These are phyloP conservation scores for Trichocladium antarcticum DNA, from an alignment of 495 filamentous ascomycete genomes.

Conservation along the genomic window DNA sequence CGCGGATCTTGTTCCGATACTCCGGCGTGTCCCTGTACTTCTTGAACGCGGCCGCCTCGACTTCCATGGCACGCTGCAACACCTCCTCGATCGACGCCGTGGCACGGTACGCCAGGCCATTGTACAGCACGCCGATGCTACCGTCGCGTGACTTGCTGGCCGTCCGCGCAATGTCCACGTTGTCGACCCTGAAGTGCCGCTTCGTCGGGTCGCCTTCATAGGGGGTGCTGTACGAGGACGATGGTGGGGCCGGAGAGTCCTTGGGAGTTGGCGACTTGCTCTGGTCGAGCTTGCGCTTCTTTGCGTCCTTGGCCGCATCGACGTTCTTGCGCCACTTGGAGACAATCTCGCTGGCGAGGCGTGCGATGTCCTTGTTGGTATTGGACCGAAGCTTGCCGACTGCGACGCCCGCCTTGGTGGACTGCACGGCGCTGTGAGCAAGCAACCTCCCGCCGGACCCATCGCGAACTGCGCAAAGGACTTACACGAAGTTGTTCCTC, in stretches of 20 bases:
- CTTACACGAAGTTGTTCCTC: conserved; percentile 72
- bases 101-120: conserved; percentile 56
- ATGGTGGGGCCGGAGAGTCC: conserved; percentile 34
- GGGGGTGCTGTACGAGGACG: conserved; percentile 38
- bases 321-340: conserved; percentile 78
- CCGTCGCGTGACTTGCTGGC: conserved; percentile 61
- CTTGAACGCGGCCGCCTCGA: conserved; percentile 63
- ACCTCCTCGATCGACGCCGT: conserved; percentile 47
- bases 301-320: conserved; percentile 51
- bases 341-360: conserved; percentile 68
- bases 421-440: conserved; percentile 31
- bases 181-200: conserved; percentile 69
- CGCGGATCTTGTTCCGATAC: conserved; percentile 80
- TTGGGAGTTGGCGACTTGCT: conserved; percentile 32
- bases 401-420: conserved; percentile 81
- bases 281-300: conserved; percentile 40
- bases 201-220: conserved; percentile 65
- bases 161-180: conserved; percentile 59
- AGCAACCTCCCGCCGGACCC: background rate
- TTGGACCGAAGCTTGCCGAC: conserved; percentile 74
- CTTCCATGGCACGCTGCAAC: conserved; percentile 53
- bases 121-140: conserved; percentile 84
- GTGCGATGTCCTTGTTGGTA: conserved; percentile 62
- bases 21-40: conserved; percentile 52
- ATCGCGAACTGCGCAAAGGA: conserved; percentile 6